phyloP scores from a whole-genome alignment of 768 basidiomycete species.

The Boletus bicolor region DNA sequence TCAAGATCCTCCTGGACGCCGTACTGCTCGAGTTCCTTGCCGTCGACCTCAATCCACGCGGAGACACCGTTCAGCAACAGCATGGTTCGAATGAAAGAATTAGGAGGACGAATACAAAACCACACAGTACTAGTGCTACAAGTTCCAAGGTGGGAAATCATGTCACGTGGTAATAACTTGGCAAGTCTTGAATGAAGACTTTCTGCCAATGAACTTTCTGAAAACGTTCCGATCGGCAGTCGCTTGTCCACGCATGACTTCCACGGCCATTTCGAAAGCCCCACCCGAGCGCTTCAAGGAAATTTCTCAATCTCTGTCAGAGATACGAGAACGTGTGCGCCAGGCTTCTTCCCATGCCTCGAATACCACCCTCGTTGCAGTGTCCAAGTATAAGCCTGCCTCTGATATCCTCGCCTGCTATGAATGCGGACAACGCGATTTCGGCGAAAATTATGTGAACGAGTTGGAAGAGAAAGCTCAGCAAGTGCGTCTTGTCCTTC shows the following conservation, averaged over 20 bases:
- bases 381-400: slow-evolving; percentile 90
- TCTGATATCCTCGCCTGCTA: slow-evolving; percentile 84
- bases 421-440: slow-evolving; percentile 79
- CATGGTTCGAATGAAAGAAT: slow-evolving; percentile 12
- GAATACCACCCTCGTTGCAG: slow-evolving; percentile 65
- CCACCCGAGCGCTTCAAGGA: slow-evolving; percentile 48
- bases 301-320: slow-evolving; percentile 49
- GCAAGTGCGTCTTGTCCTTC: slow-evolving; percentile 42
- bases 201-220: not conserved
- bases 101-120: not conserved
- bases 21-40: slow-evolving; percentile 24
- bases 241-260: slow-evolving; percentile 18
- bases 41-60: slow-evolving; percentile 31
- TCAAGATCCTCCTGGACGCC: slow-evolving; percentile 17
- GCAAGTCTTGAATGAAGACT: not conserved
- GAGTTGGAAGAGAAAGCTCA: slow-evolving; percentile 86
- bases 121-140: too few relatives aligned
- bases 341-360: slow-evolving; percentile 30
- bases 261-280: slow-evolving; percentile 16
- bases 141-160: not conserved
- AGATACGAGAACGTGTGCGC: slow-evolving; percentile 49
- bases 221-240: slow-evolving; percentile 1
- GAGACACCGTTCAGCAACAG: slow-evolving; percentile 18
- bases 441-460: slow-evolving; percentile 97
- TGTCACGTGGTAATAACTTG: slow-evolving; percentile 19